These are phyloP conservation scores for Colletotrichum sp. DNA, from an alignment of 2,329 filamentous ascomycete species.

Conservation along the genomic window DNA sequence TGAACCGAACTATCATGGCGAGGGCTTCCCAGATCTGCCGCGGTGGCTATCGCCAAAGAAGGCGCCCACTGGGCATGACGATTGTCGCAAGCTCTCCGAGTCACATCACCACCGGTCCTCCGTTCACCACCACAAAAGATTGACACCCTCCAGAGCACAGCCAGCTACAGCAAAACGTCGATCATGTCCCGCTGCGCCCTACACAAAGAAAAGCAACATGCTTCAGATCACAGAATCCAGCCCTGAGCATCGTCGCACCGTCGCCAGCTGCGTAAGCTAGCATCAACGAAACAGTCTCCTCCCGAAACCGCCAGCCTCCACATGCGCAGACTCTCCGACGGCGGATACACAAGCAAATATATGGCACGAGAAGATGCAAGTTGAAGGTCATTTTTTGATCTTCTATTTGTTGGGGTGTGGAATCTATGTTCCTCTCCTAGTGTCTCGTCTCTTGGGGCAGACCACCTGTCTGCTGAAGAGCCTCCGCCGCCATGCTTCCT, in stretches of 20 bases:
- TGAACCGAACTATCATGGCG: neutral
- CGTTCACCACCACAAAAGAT: neutral
- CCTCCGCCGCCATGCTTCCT: conserved; percentile 2
- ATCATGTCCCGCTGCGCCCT: neutral
- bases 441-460: neutral
- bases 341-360: neutral
- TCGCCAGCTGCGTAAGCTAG: neutral
- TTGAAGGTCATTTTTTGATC: conserved; percentile 2
- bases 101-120: neutral
- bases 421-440: neutral
- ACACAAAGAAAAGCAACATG: neutral
- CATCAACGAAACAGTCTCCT: neutral
- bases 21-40: neutral
- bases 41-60: neutral
- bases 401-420: conserved; percentile 9
- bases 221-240: neutral
- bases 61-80: neutral
- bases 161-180: neutral
- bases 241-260: neutral
- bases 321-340: neutral
- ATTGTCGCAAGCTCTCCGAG: conserved; percentile 12
- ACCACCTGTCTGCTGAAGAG: neutral
- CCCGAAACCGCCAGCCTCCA: neutral
- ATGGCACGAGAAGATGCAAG: neutral
- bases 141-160: neutral